Evolutionary conservation across 257 asterid genomes (phyloP), one percentile per base, ranked within the genome.

Genomic region (Paulownia fortunei): DNA sequence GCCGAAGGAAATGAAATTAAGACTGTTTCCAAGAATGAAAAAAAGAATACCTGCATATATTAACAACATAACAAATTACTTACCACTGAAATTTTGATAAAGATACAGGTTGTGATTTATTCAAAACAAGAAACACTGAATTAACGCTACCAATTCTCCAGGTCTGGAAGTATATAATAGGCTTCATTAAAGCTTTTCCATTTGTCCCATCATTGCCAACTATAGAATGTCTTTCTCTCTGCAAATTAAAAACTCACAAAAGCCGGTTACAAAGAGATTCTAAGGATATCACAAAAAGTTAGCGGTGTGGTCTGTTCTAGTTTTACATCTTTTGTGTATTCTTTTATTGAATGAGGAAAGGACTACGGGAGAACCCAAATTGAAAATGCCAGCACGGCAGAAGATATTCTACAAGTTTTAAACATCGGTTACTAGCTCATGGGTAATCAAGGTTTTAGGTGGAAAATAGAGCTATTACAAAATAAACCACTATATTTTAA

Each of bases 1-100:
- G 78, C 99, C 99, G 78, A 94, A 94, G 19, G 99, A 94, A 79
- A 94, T 69, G 89, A 94, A 94, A 87, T 94, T 94, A 81, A 94
- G 98, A 87, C 92, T 88, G 82, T 94, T 92, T 60, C 99, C 99
- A 74, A 94, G 80, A 77, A 88, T 86, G 73, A 94, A 94, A 81
- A n/a, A 92, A 18, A 89, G 76, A 79, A 92, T 88, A 73, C 98
- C 98, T 94, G 91, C 88, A 84, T 67, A 67, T 26, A 77, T 63
- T 67, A 64, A 81, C 65, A 69, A 21, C 55, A 81, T 51, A 46
- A 67, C 62, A 39, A 58, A 72, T 62, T 42, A 76, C 52, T 32
- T 62, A 42, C 7, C 5, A 74, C 39, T 39, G 26, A 19, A 27
- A 34, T 9, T 16, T 63, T 32, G 58, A 63, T 6, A 65, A 59